Conservation (phyloP, 805 yeast species). For the Suhomyces prunicola region DNA sequence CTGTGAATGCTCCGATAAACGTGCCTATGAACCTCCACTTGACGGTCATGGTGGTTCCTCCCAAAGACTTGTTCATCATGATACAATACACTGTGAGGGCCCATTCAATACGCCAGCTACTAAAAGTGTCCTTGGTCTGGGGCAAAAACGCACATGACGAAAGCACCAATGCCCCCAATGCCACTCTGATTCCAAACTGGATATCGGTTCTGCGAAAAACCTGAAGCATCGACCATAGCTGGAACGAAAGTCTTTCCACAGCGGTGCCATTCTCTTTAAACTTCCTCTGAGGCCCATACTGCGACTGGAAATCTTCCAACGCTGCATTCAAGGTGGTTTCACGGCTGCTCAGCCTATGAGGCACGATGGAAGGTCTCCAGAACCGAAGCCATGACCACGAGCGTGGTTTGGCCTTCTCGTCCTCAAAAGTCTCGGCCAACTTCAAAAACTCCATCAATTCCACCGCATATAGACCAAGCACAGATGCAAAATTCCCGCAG, state of each 20-base stretch:
- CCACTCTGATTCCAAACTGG: slow-evolving; percentile 77
- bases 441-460: slow-evolving; percentile 52
- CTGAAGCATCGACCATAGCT: slow-evolving; percentile 50
- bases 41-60: slow-evolving; percentile 79
- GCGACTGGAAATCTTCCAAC: slow-evolving; percentile 26
- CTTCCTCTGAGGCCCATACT: slow-evolving; percentile 14
- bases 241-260: slow-evolving; percentile 12
- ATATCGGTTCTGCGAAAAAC: slow-evolving; percentile 62
- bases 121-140: slow-evolving; percentile 50
- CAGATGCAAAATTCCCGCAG: slow-evolving; percentile 73
- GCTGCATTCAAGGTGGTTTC: slow-evolving; percentile 33
- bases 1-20: slow-evolving; percentile 62
- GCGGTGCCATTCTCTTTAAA: neutral
- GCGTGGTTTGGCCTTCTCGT: slow-evolving; percentile 18
- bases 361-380: slow-evolving; percentile 1
- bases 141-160: slow-evolving; percentile 67
- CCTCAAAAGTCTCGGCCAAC: slow-evolving; percentile 40
- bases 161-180: slow-evolving; percentile 66
- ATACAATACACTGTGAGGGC: slow-evolving; percentile 76
- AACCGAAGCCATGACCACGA: slow-evolving; percentile 49
- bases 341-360: neutral
- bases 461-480: slow-evolving; percentile 58
- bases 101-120: slow-evolving; percentile 80
- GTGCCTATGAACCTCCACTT: slow-evolving; percentile 76
- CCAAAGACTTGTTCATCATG: slow-evolving; percentile 80